A percentile compares a stretch with the other conserved stretches of the same genome.
Conservation (phyloP, 169 alveolate species). For the Babesia ovata region DNA sequence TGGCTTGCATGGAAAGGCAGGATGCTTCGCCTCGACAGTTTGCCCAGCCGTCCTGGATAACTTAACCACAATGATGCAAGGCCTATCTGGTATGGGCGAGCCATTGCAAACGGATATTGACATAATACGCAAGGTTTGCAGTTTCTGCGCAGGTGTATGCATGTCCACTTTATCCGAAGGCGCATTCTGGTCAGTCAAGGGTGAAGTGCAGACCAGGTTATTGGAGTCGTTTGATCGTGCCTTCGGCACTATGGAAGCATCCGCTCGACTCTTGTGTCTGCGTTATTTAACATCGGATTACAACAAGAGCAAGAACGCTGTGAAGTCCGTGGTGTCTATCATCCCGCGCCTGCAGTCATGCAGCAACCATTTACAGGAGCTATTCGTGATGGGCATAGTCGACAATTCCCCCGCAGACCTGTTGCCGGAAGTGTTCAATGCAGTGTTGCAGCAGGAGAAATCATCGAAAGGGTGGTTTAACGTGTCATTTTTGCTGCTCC, state of each 20-base stretch:
- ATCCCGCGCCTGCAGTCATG: neutral
- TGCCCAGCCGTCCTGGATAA: slow-evolving; percentile 21
- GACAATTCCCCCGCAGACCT: neutral
- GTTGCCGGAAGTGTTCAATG: slow-evolving; percentile 15
- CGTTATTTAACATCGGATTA: slow-evolving; percentile 3
- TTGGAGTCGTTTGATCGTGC: slow-evolving; percentile 12
- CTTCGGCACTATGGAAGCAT: slow-evolving; percentile 10
- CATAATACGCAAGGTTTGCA: neutral
- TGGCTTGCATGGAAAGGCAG: neutral
- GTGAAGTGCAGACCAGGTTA: slow-evolving; percentile 10
- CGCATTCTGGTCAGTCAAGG: slow-evolving; percentile 42
- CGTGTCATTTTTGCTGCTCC: slow-evolving; percentile 8
- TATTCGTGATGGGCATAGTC: slow-evolving; percentile 22
- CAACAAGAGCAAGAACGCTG: slow-evolving; percentile 7
- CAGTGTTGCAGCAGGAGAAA: slow-evolving; percentile 17
- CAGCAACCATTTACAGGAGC: slow-evolving; percentile 1
- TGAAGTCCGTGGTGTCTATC: slow-evolving; percentile 2
- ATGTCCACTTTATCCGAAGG: slow-evolving; percentile 12
- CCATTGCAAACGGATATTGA: neutral
- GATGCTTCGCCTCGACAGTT: slow-evolving; percentile 9
- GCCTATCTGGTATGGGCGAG: neutral
- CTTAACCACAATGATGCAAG: neutral
- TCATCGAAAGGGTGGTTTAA: slow-evolving; percentile 5
- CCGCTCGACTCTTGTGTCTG: slow-evolving; percentile 15
- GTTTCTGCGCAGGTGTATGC: slow-evolving; percentile 4